These are phyloP conservation scores for Botrytis paeoniae DNA, from an alignment of 2,329 filamentous ascomycete species.

Conservation along the genomic window DNA sequence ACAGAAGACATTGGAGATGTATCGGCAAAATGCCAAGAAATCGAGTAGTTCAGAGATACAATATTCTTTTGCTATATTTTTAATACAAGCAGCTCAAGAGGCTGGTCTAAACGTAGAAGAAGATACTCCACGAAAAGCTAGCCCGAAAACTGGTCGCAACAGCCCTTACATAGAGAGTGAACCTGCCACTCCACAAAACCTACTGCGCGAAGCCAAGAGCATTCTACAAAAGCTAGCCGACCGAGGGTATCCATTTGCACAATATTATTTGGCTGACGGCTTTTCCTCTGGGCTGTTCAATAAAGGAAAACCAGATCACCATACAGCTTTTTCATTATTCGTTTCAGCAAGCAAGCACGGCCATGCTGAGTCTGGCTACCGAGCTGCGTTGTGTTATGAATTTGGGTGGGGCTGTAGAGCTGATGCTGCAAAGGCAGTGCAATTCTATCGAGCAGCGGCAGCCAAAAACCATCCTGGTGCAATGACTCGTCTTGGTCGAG, in stretches of 20 bases:
- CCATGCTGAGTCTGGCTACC: constrained; percentile 92
- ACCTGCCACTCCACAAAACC: constrained; percentile 57
- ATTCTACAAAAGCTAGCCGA: constrained; percentile 86
- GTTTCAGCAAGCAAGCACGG: constrained; percentile 93
- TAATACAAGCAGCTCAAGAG: constrained; percentile 86
- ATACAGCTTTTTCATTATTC: constrained; percentile 88
- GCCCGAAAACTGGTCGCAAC: constrained; percentile 47
- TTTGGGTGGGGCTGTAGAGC: constrained; percentile 96
- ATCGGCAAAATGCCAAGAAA: constrained; percentile 94
- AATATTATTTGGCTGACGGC: constrained; percentile 95
- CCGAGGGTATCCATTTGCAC: constrained; percentile 90
- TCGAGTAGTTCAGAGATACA: constrained; percentile 86
- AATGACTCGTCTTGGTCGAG: constrained; percentile 87
- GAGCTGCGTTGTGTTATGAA: constrained; percentile 91
- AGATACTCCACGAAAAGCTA: constrained; percentile 31
- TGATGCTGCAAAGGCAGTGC: constrained; percentile 85
- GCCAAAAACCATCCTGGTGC: constrained; percentile 94
- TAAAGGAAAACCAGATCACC: constrained; percentile 90
- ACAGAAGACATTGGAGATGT: constrained; percentile 96
- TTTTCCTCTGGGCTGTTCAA: constrained; percentile 92
- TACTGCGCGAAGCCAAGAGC: constrained; percentile 81
- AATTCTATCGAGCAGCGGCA: constrained; percentile 86
- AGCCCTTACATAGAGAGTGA: constrained; percentile 47
- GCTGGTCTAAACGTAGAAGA: constrained; percentile 55
- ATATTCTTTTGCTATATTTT: constrained; percentile 94